Evolutionary conservation across 208 protist species (phyloP).

Genomic region (Acanthamoeba culbertsoni): DNA sequence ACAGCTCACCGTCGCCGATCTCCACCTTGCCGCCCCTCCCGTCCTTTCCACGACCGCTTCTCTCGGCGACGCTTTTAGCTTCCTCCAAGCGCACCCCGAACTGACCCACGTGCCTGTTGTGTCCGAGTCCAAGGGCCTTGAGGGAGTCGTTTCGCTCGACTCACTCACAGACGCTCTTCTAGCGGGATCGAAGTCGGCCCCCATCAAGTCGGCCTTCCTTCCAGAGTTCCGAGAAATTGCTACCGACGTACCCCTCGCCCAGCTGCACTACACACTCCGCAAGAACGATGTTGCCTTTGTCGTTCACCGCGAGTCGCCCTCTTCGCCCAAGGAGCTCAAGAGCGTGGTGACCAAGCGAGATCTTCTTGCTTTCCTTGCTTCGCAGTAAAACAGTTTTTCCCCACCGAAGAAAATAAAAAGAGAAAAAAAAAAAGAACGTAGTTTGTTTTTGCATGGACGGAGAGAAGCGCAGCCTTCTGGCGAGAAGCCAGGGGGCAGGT

Average conservation of each 20-base stretch:
- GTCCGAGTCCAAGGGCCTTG: conserved; percentile 42
- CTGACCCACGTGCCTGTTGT: conserved; percentile 77
- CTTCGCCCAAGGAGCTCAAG: neutral
- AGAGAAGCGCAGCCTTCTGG: too few relatives aligned
- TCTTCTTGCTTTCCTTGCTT: conserved; percentile 72
- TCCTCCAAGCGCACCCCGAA: conserved; percentile 54
- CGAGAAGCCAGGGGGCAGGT: too few relatives aligned
- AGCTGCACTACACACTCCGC: conserved; percentile 70
- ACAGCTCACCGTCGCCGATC: conserved; percentile 66
- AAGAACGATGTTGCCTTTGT: conserved; percentile 74
- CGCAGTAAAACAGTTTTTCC: neutral
- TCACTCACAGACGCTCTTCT: conserved; percentile 66
- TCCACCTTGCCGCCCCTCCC: conserved; percentile 69
- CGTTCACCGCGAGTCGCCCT: neutral
- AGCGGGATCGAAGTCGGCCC: conserved; percentile 32
- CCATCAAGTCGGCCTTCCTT: conserved; percentile 74
- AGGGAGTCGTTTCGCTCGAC: conserved; percentile 70
- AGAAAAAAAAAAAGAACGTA: neutral
- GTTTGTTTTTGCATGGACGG: too few relatives aligned
- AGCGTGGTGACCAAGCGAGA: conserved; percentile 77
- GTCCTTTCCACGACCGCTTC: conserved; percentile 63
- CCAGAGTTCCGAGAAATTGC: conserved; percentile 70
- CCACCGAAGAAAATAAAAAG: neutral
- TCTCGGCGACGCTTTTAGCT: conserved; percentile 29
- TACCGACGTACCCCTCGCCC: conserved; percentile 55